Conservation (phyloP, 495 filamentous ascomycete genomes). For the Thermochaetoides thermophila region DNA sequence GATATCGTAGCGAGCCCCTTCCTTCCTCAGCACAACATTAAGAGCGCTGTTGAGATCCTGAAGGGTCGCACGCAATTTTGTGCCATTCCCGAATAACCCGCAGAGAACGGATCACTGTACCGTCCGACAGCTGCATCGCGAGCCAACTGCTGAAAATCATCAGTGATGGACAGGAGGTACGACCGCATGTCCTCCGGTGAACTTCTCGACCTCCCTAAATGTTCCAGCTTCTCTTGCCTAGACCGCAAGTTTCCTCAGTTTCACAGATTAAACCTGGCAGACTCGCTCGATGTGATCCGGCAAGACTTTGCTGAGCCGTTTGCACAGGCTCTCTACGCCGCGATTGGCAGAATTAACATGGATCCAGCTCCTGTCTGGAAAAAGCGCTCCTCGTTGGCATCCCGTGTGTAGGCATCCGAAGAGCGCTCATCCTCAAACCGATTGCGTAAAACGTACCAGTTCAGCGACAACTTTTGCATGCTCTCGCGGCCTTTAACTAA, state of each 20-base stretch:
- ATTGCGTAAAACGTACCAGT: constrained; percentile 58
- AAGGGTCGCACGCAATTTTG: constrained; percentile 14
- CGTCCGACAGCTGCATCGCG: constrained; percentile 16
- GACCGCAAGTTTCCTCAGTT: constrained; percentile 10
- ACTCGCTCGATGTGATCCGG: constrained; percentile 14
- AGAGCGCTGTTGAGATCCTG: constrained; percentile 14
- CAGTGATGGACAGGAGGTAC: constrained; percentile 15
- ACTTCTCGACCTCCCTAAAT: constrained; percentile 15
- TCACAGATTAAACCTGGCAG: constrained; percentile 16
- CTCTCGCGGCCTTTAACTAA: constrained; percentile 7
- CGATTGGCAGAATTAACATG: constrained; percentile 10
- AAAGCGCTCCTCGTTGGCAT: constrained; percentile 26
- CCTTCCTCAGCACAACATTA: constrained; percentile 5
- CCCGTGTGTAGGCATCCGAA: constrained; percentile 14
- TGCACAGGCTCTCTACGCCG: constrained; percentile 18
- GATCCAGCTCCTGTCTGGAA: constrained; percentile 28
- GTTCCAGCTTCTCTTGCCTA: constrained; percentile 7
- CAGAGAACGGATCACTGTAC: constrained; percentile 21
- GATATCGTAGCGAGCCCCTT: constrained; percentile 12
- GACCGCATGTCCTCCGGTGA: constrained; percentile 14
- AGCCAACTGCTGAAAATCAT: constrained; percentile 16
- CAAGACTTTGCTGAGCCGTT: constrained; percentile 20
- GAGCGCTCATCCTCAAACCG: constrained; percentile 29
- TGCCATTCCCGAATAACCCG: constrained; percentile 1
- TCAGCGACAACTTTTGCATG: constrained; percentile 9